Evolutionary conservation across 2,329 filamentous ascomycete species (phyloP).

Genomic region (Epicoccum nigrum): DNA sequence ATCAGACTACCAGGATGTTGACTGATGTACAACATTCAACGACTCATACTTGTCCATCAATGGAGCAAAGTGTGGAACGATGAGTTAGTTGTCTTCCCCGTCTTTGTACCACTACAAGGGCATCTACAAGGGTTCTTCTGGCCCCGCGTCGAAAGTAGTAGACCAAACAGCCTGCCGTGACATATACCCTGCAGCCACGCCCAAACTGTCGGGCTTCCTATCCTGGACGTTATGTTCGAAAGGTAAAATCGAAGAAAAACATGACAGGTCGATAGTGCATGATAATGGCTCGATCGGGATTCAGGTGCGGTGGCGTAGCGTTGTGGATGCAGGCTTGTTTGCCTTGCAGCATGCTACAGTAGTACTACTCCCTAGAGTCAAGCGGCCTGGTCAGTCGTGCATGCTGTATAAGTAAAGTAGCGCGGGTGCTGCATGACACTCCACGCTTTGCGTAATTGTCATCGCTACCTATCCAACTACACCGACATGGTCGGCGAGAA

Average conservation of each 20-base stretch:
- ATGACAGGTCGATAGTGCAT: background rate
- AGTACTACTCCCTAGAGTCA: background rate
- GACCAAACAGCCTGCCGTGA: background rate
- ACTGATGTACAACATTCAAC: background rate
- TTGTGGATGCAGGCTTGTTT: background rate
- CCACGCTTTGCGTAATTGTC: background rate
- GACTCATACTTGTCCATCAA: background rate
- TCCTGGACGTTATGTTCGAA: background rate
- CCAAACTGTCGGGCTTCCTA: background rate
- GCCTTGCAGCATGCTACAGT: slow-evolving; percentile 5
- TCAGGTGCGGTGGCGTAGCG: background rate
- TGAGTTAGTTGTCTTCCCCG: background rate
- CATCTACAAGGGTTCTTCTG: background rate
- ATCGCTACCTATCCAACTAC: background rate
- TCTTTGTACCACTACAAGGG: background rate
- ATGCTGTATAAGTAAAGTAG: slow-evolving; percentile 10
- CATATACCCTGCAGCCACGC: background rate
- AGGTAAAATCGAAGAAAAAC: background rate
- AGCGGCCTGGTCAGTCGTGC: background rate
- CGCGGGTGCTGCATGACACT: background rate
- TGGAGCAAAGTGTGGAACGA: background rate
- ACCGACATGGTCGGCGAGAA: slow-evolving; percentile 19
- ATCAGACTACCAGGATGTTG: no score
- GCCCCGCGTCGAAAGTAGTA: background rate
- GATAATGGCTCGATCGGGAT: background rate